A percentile compares a stretch with the other conserved stretches of the same genome.
These are phyloP conservation scores for Venturia asperata DNA, from an alignment of 2,329 filamentous ascomycete species.

Conservation along the genomic window DNA sequence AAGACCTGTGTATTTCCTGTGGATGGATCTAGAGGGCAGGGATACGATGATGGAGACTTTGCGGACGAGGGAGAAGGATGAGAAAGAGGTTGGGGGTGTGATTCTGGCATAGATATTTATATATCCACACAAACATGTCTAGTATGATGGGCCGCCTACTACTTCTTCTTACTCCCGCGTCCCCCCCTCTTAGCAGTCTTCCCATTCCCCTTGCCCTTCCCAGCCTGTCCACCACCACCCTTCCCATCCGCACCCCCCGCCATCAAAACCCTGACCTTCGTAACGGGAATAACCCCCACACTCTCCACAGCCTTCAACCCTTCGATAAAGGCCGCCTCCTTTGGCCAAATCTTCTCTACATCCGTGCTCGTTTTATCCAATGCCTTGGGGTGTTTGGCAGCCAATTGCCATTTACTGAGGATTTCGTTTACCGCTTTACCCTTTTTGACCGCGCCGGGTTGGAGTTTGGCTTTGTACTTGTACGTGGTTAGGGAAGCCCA, in stretches of 20 bases:
- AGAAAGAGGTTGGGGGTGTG: too few species aligned
- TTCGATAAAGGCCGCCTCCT: conserved; percentile 79
- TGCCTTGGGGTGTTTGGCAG: conserved; percentile 45
- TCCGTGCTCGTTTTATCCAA: conserved; percentile 42
- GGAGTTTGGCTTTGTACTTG: conserved; percentile 94
- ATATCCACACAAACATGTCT: too few species aligned
- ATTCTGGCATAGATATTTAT: too few species aligned
- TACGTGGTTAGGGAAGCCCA: conserved; percentile 59
- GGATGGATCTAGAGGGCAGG: too few species aligned
- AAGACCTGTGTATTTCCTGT: too few species aligned
- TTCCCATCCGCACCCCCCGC: conserved; percentile 37
- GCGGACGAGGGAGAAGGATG: too few species aligned
- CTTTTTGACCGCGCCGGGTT: conserved; percentile 84
- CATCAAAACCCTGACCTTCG: conserved; percentile 74
- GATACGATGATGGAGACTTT: too few species aligned
- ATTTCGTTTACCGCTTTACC: conserved; percentile 91
- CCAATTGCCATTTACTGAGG: conserved; percentile 69
- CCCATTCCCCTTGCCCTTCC: conserved; percentile 15
- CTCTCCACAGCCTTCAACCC: conserved; percentile 75
- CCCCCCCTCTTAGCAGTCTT: conserved; percentile 12
- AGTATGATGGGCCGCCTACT: too few species aligned
- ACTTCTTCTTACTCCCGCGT: conserved; percentile 17
- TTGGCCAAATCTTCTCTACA: conserved; percentile 71
- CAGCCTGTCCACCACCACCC: conserved; percentile 31
- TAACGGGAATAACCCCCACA: conserved; percentile 71